Base-by-base conservation (phyloP, 208 protist species). In the Trypanosoma avium region DNA sequence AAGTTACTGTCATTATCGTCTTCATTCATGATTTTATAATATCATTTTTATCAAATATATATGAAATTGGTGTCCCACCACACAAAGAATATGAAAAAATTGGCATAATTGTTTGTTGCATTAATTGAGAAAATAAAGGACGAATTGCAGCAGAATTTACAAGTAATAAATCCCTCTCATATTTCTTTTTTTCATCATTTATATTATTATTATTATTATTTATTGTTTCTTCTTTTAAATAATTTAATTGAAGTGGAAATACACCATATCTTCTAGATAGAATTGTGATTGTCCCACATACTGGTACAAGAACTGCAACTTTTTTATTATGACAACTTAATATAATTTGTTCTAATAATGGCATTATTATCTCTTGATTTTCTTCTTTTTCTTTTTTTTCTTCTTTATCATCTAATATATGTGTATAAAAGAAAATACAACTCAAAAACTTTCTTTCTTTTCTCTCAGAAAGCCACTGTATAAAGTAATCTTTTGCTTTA, bases 1-100 rank as follows among this genome's bases (percentile, higher is more conserved):
- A 27, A n/a, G 7, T 47, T 8, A 15, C 6, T 7, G 53, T 1
- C 5, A 46, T 10, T 27, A n/a, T 29, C 29, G 8, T 24, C 30
- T 46, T 2, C 19, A 2, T 4, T n/a, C 4, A 48, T 36, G 3
- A 36, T 33, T 40, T 2, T 19, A 9, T 13, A 3, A 29, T 1
- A 10, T 62, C 15, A 2, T 22, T 0, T n/a, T 4, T 43, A 36
- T 62, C 43, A 42, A 1, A 62, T 2, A 62, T 19, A 9, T 30
- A 62, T 12, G 24, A 4, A 40, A 62, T 10, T 27, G 57, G 57
- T 19, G 19, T 29, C 12, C 32, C 29, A 42, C 57, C 57, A 50
- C 43, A 62, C 8, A 53, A 40, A 36, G 57, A 62, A 30, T 62
- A 62, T 5, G 57, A 62, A 7, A 62, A 1, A n/a, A 62, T 43